phyloP scores from a whole-genome alignment of 192 early-diverging fungal genomes.

The Oehlia diaphana region DNA sequence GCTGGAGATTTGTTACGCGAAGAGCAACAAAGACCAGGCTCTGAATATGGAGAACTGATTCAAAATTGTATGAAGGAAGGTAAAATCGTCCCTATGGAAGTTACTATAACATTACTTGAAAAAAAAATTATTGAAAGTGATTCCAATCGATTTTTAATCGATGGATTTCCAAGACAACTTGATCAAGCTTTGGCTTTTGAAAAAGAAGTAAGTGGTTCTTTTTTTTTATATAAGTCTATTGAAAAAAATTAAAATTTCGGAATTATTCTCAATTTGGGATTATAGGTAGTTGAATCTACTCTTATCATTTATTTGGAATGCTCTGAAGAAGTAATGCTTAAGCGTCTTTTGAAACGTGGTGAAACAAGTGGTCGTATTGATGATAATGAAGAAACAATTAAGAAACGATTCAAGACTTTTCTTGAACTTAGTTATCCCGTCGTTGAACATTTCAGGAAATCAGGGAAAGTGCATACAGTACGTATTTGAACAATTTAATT shows the following conservation, averaged over 20 bases:
- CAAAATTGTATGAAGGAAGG: conserved; percentile 90
- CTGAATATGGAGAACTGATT: conserved; percentile 90
- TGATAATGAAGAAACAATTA: conserved; percentile 95
- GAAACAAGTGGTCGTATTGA: conserved; percentile 92
- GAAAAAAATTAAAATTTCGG: background rate
- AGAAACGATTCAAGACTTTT: conserved; percentile 90
- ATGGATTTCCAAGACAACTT: conserved; percentile 94
- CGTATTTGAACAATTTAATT: background rate
- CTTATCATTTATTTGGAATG: conserved; percentile 93
- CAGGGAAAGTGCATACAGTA: conserved; percentile 73
- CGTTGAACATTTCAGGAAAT: conserved; percentile 75
- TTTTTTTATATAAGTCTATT: background rate
- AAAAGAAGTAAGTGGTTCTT: conserved; percentile 63
- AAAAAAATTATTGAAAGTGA: conserved; percentile 78
- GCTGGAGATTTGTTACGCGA: conserved; percentile 95
- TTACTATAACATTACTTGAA: conserved; percentile 90
- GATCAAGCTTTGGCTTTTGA: conserved; percentile 95
- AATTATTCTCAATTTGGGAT: background rate
- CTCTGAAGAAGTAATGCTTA: conserved; percentile 88
- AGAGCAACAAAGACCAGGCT: conserved; percentile 80
- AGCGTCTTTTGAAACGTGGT: conserved; percentile 89
- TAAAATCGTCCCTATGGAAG: conserved; percentile 92
- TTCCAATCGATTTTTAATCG: conserved; percentile 82
- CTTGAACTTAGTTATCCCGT: conserved; percentile 88
- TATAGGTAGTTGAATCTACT: conserved; percentile 65